Base-by-base conservation (phyloP, 2,329 filamentous ascomycete species). In the Stemphylium beticola region DNA sequence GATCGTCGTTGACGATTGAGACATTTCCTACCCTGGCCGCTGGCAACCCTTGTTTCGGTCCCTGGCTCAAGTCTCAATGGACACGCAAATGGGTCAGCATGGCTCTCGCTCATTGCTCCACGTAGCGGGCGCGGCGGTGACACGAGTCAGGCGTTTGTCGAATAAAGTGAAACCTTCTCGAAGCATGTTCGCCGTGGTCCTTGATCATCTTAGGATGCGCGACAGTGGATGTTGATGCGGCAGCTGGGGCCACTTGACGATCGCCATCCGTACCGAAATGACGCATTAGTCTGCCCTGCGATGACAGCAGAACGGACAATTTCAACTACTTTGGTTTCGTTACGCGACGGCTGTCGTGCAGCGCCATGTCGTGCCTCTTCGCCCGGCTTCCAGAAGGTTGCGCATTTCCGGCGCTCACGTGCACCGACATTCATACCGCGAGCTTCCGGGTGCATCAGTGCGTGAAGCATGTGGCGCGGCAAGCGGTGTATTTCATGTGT, bases 281-380 rank as follows among this genome's bases (percentile, higher is more conserved):
- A 71, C 65, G 67, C 62, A 62, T 54, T 58, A 40, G 47, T 42
- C 38, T 58, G 44, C 53, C 52, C 48, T 55, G 49, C 54, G 55
- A 51, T 41, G 41, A 36, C 49, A 45, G 54, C 36, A 55, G 55
- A 46, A 51, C 44, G 42, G 57, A 47, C 56, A 57, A 49, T 45
- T 58, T 52, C 56, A 58, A 68, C 68, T 61, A 64, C 57, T 59
- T 54, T 61, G 64, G 72, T 74, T 74, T 73, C 68, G 71, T 62
- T 53, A 65, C 26, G 58, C 69, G 66, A 64, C 43, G 47, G 39
- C 56, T 40, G 52, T 47, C 49, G 53, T 53, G 58, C 55, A 56
- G 34, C 43, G 56, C 20, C 43, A 55, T 57, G 51, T 42, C 10
- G 59, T 53, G 57, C 52, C 36, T 37, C 41, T 52, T 45, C 29